A percentile compares a stretch with the other conserved stretches of the same genome.
These are phyloP conservation scores for Hypoxylon lienhwacheense DNA, from an alignment of 495 filamentous ascomycete species.

Conservation along the genomic window DNA sequence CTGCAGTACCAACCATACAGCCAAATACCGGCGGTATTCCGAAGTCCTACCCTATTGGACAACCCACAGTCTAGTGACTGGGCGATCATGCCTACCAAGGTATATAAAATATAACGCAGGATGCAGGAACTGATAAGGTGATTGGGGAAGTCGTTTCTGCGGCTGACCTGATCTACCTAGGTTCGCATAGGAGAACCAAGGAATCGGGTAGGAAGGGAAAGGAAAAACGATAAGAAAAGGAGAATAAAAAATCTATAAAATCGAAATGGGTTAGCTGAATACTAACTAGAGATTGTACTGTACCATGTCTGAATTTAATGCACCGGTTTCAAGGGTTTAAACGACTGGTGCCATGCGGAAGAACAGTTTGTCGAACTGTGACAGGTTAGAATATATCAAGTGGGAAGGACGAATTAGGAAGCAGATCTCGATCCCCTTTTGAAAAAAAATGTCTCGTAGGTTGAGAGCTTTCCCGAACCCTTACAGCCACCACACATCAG, in stretches of 20 bases:
- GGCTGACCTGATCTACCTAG: constrained; percentile 13
- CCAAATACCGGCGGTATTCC: constrained; percentile 47
- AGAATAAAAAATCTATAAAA: too few relatives aligned
- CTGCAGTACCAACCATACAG: constrained; percentile 46
- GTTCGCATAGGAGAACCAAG: neutral
- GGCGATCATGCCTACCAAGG: constrained; percentile 18
- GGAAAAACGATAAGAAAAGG: neutral
- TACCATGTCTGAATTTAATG: too few relatives aligned
- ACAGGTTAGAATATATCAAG: constrained; percentile 7
- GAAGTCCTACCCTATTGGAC: constrained; percentile 51
- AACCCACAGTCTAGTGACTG: too few relatives aligned
- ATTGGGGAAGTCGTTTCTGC: constrained; percentile 5
- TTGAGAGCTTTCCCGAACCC: too few relatives aligned
- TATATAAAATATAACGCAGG: neutral
- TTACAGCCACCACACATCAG: too few relatives aligned
- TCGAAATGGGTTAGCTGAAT: too few relatives aligned
- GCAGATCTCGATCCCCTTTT: constrained; percentile 32
- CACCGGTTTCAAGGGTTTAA: constrained; percentile 23
- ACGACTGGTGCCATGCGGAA: constrained; percentile 18
- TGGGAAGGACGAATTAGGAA: constrained; percentile 7
- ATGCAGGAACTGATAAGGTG: constrained; percentile 5
- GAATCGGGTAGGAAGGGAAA: neutral
- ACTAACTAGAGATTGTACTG: too few relatives aligned
- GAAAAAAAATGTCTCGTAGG: constrained; percentile 23
- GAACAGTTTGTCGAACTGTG: constrained; percentile 10